phyloP scores from a whole-genome alignment of 805 yeast genomes.

The Yarrowia sp. region DNA sequence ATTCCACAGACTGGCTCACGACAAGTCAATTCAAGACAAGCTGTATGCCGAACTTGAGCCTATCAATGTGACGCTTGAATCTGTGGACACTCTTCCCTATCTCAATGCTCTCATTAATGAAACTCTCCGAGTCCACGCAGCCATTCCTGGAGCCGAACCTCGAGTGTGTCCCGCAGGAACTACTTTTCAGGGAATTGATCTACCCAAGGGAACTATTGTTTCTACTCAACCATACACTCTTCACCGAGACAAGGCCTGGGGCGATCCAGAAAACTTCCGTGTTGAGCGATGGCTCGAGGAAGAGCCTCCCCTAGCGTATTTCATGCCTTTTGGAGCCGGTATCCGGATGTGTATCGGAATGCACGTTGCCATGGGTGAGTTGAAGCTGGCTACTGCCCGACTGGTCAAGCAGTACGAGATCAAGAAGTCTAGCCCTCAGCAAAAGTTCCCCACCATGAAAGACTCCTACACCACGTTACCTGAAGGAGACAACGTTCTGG shows the following conservation, averaged over 20 bases:
- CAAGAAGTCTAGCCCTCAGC: conserved; percentile 2
- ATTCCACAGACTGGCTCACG: conserved; percentile 54
- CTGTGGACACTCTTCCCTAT: conserved; percentile 11
- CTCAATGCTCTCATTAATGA: conserved; percentile 21
- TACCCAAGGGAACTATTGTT: conserved; percentile 12
- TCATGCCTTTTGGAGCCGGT: conserved; percentile 78
- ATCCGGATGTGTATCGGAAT: conserved; percentile 77
- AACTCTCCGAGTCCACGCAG: conserved; percentile 22
- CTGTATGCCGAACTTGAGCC: conserved; percentile 17
- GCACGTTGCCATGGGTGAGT: conserved; percentile 70
- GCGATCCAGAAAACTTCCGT: conserved; percentile 4
- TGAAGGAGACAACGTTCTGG: conserved; percentile 7
- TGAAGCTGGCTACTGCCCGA: conserved; percentile 63
- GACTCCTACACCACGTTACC: conserved; percentile 22
- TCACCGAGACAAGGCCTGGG: conserved; percentile 19
- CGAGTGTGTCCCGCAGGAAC: conserved; percentile 18
- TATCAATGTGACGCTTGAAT: conserved; percentile 2
- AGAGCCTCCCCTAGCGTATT: conserved; percentile 53
- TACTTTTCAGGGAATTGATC: neutral
- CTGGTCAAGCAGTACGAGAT: conserved; percentile 46
- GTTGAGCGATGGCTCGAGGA: conserved; percentile 54
- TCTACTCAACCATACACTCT: conserved; percentile 22
- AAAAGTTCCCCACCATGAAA: conserved; percentile 19
- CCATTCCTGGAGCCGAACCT: conserved; percentile 23
- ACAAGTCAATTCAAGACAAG: conserved; percentile 15